These are phyloP conservation scores for Trametes meyenii DNA, from an alignment of 768 basidiomycete species.

Conservation along the genomic window DNA sequence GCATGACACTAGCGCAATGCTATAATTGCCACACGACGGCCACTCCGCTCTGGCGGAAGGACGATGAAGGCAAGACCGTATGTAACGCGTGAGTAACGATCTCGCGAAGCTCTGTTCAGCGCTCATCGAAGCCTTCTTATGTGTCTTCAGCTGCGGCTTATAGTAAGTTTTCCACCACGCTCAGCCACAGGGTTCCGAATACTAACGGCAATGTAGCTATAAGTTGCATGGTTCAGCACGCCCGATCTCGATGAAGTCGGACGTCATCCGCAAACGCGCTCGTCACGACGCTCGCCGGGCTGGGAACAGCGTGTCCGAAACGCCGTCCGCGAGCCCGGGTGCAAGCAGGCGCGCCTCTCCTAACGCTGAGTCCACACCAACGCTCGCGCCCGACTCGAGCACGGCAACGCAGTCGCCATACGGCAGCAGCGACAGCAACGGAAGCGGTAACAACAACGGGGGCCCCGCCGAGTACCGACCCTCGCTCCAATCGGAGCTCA, in stretches of 20 bases:
- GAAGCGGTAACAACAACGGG: conserved; percentile 38
- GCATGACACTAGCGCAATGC: conserved; percentile 64
- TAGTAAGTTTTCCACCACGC: conserved; percentile 50
- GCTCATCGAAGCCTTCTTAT: conserved; percentile 20
- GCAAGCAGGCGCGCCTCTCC: conserved; percentile 77
- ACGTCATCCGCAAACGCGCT: conserved; percentile 86
- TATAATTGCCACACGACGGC: conserved; percentile 90
- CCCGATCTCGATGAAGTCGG: conserved; percentile 90
- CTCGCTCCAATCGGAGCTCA: conserved; percentile 53
- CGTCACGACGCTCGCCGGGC: conserved; percentile 73
- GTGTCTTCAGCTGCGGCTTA: conserved; percentile 63
- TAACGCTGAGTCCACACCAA: conserved; percentile 56
- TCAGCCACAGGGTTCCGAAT: conserved; percentile 1
- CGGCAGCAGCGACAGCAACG: conserved; percentile 1
- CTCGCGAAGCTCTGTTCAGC: conserved; percentile 16
- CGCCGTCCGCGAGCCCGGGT: conserved; percentile 75
- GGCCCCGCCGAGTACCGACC: conserved; percentile 38
- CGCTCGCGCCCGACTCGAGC: conserved; percentile 64
- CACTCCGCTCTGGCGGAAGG: conserved; percentile 88
- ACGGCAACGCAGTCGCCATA: conserved; percentile 57
- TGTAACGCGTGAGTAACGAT: conserved; percentile 76
- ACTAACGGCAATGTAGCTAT: conserved; percentile 46
- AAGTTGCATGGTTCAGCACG: conserved; percentile 85
- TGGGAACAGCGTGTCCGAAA: conserved; percentile 58
- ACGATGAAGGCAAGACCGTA: conserved; percentile 88